These are phyloP conservation scores for Erigeron canadensis DNA, from an alignment of 129 eudicot species.

Conservation along the genomic window DNA sequence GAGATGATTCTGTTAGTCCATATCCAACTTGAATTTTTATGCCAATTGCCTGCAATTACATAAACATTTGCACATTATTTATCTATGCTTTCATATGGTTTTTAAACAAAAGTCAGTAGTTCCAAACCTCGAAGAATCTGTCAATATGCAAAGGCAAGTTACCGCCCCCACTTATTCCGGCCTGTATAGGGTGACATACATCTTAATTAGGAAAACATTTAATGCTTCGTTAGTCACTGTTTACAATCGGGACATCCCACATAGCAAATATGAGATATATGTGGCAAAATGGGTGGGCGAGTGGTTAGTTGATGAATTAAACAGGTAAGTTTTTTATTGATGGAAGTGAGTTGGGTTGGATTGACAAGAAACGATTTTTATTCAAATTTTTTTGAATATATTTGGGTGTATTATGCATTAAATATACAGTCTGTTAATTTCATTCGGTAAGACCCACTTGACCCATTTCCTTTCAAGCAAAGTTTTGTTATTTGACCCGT, in stretches of 20 bases:
- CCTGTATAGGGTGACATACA: constrained; percentile 44
- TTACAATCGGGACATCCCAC: background rate
- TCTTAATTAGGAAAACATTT: constrained; percentile 4
- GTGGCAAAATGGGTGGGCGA: background rate
- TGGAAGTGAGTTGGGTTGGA: background rate
- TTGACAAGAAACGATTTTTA: background rate
- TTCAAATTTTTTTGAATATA: background rate
- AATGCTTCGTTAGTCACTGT: constrained; percentile 13
- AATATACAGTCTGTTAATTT: no score
- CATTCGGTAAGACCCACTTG: no score
- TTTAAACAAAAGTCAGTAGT: constrained; percentile 13
- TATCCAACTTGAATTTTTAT: constrained; percentile 78
- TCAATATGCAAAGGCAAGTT: constrained; percentile 82
- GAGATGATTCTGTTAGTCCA: constrained; percentile 91
- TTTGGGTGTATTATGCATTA: no score
- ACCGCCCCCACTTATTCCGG: constrained; percentile 95
- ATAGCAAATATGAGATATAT: background rate
- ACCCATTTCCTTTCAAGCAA: no score
- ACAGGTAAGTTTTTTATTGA: background rate
- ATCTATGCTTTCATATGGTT: constrained; percentile 15
- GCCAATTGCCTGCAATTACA: constrained; percentile 72
- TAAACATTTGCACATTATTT: background rate
- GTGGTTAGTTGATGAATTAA: background rate
- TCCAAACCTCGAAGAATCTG: constrained; percentile 80
- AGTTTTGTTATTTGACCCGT: no score